Base-by-base conservation (phyloP, 2,329 filamentous ascomycete species). In the Cordyceps cicadae region DNA sequence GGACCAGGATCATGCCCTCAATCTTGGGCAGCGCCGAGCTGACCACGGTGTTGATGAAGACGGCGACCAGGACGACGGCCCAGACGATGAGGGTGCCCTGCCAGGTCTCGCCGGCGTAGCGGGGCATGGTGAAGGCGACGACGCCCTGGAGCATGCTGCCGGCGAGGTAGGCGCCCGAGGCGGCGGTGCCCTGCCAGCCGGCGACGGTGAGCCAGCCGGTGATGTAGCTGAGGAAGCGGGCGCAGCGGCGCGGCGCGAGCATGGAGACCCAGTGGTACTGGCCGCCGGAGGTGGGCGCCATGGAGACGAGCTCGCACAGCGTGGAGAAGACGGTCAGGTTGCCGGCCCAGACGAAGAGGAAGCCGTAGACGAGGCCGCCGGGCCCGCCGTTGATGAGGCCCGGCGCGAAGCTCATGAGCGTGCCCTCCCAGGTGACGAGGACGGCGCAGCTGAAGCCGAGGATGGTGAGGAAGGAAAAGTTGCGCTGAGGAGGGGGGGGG, bases 221-320 rank as follows among this genome's bases (percentile, higher is more conserved):
- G 5, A 79, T 70, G 66, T 85, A 85, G 63, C 80, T 83, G 6
- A 85, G 70, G 54, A 81, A 77, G 61, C 79, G 81, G 64, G 83
- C 77, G 34, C 74, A 75, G 19, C 70, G 71, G 1, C 69, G 70
- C 0, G 81, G 78, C 2, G 70, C 78, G 59, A 84, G 76, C 64
- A 81, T 78, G 1, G 78, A 81, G 0, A 84, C 80, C 81, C 82
- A 85, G 66, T 84, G 81, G 64, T 85, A 86, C 69, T 86, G 81
- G 9, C 83, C 83, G 51, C 81, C 83, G 0, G 80, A 61, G 65
- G 83, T 66, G 66, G 82, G 64, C 62, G 80, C 75, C 72, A 79
- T 78, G 0, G 75, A 78, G 1, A 75, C 74, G 63, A 78, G 72
- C 67, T 79, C 77, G 14, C 67, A 69, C 63, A 71, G 66, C 24